phyloP scores from a whole-genome alignment of 176 grass and related monocot species.

The Aechmea fasciata region DNA sequence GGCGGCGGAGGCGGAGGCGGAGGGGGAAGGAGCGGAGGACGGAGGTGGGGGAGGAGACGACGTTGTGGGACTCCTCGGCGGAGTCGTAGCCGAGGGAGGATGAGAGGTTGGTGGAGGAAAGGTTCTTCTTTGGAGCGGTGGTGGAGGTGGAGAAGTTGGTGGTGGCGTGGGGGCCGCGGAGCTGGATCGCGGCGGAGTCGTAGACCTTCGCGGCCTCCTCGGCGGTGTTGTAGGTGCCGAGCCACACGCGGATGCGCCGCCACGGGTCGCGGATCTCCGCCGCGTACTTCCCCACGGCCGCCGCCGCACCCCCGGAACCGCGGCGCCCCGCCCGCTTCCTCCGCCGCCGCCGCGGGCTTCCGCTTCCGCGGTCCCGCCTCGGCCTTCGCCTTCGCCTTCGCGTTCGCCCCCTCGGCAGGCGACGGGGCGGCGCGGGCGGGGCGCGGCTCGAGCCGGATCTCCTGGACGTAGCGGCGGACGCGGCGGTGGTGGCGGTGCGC shows the following conservation, averaged over 20 bases:
- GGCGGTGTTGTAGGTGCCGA: slow-evolving; percentile 86
- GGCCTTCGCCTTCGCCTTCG: not conserved
- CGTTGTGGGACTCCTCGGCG: slow-evolving; percentile 52
- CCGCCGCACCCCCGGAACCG: slow-evolving; percentile 77
- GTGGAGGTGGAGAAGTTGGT: slow-evolving; percentile 53
- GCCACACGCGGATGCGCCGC: slow-evolving; percentile 78
- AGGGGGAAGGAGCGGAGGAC: slow-evolving; percentile 50
- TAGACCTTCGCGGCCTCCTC: slow-evolving; percentile 95
- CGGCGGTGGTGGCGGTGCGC: slow-evolving; percentile 9
- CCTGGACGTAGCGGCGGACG: slow-evolving; percentile 74
- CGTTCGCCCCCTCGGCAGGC: not conserved
- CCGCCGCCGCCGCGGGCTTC: slow-evolving; percentile 10
- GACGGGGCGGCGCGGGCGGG: slow-evolving; percentile 2
- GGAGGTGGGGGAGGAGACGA: slow-evolving; percentile 65
- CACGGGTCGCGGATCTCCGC: slow-evolving; percentile 97
- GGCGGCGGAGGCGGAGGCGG: slow-evolving; percentile 23
- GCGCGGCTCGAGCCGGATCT: slow-evolving; percentile 46
- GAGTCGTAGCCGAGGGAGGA: slow-evolving; percentile 63
- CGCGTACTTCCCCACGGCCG: slow-evolving; percentile 98
- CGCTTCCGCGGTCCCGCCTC: slow-evolving; percentile 26
- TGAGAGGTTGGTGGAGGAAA: slow-evolving; percentile 13
- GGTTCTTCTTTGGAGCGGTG: slow-evolving; percentile 26
- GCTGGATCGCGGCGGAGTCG: slow-evolving; percentile 80
- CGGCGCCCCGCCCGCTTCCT: slow-evolving; percentile 23
- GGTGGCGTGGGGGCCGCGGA: slow-evolving; percentile 71